Percentiles rank a stretch among this genome's conserved stretches.
phyloP scores from a whole-genome alignment of 1,139 yeast genomes.

The Pichia sp. region DNA sequence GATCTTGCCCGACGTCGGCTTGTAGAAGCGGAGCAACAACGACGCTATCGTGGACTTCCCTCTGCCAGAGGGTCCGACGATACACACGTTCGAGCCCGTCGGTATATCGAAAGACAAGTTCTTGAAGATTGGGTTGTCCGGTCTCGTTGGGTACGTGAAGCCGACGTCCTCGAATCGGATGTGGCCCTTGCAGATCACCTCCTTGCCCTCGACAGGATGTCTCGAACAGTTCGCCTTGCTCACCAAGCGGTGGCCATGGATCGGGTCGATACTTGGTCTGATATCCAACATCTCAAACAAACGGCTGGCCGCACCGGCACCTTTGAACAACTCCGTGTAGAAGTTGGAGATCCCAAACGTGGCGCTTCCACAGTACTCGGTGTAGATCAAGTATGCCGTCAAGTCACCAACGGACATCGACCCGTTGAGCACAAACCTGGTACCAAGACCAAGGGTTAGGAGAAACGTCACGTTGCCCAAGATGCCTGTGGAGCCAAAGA shows the following conservation, averaged over 20 bases:
- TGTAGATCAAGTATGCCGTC: slow-evolving; percentile 89
- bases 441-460: slow-evolving; percentile 74
- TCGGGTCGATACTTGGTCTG: slow-evolving; percentile 62
- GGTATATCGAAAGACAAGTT: slow-evolving; percentile 62
- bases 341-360: slow-evolving; percentile 87
- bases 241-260: slow-evolving; percentile 47
- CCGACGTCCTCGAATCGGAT: slow-evolving; percentile 63
- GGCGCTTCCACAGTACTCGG: slow-evolving; percentile 87
- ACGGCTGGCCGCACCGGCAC: slow-evolving; percentile 93
- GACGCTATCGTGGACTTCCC: slow-evolving; percentile 92
- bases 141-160: slow-evolving; percentile 85
- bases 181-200: slow-evolving; percentile 37
- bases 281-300: slow-evolving; percentile 82
- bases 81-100: slow-evolving; percentile 84
- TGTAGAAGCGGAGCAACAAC: slow-evolving; percentile 72
- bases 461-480: slow-evolving; percentile 78
- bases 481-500: slow-evolving; percentile 71
- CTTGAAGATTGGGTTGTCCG: slow-evolving; percentile 63
- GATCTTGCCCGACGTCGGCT: slow-evolving; percentile 64
- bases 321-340: slow-evolving; percentile 92
- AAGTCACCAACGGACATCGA: slow-evolving; percentile 79
- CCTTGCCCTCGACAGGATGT: slow-evolving; percentile 13
- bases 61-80: slow-evolving; percentile 95
- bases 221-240: slow-evolving; percentile 16
- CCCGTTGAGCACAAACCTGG: slow-evolving; percentile 68